Conservation (phyloP, 2,329 filamentous ascomycete genomes). For the Cladophialophora chaetospira region DNA sequence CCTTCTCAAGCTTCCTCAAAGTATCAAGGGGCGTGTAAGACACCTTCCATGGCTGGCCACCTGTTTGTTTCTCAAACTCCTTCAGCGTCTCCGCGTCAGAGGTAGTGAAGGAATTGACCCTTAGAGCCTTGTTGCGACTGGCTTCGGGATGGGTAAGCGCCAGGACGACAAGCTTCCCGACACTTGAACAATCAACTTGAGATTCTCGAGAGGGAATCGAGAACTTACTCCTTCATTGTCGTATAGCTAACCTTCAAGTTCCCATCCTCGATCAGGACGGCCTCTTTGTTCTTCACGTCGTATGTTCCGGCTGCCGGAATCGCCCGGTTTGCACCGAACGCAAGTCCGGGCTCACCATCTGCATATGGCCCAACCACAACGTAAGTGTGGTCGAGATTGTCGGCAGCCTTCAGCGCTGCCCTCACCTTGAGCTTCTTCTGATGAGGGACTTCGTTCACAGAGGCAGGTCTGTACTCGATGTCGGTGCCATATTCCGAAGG, state of each 20-base stretch:
- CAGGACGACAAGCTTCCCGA: conserved; percentile 66
- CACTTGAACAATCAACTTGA: conserved; percentile 34
- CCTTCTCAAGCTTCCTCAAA: conserved; percentile 58
- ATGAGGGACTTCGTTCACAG: conserved; percentile 64
- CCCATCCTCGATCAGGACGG: conserved; percentile 63
- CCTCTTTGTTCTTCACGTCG: conserved; percentile 58
- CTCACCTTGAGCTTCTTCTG: conserved; percentile 69
- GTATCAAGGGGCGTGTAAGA: conserved; percentile 55
- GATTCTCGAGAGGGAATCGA: neutral
- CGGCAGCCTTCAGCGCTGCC: conserved; percentile 53
- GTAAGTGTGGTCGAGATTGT: conserved; percentile 63
- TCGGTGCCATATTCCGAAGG: conserved; percentile 70
- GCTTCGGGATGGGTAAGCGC: conserved; percentile 60
- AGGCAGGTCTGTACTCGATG: conserved; percentile 61
- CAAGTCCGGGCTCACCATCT: conserved; percentile 58
- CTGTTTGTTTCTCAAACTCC: conserved; percentile 69
- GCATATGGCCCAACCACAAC: conserved; percentile 70
- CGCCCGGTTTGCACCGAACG: conserved; percentile 46
- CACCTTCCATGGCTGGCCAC: conserved; percentile 54
- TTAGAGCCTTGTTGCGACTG: conserved; percentile 59
- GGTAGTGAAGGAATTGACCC: conserved; percentile 70
- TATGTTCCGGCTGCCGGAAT: conserved; percentile 55
- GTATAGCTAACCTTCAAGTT: conserved; percentile 66
- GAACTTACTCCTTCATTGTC: conserved; percentile 67
- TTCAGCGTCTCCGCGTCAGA: conserved; percentile 63